Conservation (phyloP, 257 asterid species). For the Jaltomata sinuosa region DNA sequence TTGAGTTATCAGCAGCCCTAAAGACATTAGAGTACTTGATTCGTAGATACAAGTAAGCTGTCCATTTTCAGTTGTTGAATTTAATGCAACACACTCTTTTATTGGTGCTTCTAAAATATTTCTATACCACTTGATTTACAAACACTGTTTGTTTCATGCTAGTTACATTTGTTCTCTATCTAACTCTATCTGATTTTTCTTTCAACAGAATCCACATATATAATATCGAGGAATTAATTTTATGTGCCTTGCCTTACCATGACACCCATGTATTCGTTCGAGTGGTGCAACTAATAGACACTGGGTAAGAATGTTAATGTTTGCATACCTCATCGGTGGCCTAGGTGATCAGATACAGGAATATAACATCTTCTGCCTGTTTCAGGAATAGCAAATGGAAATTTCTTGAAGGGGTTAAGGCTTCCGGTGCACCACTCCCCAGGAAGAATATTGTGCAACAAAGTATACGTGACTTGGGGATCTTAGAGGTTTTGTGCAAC, state of each 20-base stretch:
- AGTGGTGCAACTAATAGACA: conserved; percentile 57
- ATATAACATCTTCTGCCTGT: not conserved
- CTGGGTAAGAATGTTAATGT: conserved; percentile 38
- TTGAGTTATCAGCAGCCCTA: conserved; percentile 47
- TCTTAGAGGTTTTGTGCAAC: conserved; percentile 67
- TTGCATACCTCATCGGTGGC: not conserved
- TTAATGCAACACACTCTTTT: not conserved
- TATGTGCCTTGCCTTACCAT: conserved; percentile 86
- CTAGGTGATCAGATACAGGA: not conserved
- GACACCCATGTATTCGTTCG: conserved; percentile 77
- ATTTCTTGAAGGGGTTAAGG: conserved; percentile 85
- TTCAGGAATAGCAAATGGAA: conserved; percentile 78
- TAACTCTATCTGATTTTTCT: not conserved
- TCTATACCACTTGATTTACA: not conserved
- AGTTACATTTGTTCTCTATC: not conserved
- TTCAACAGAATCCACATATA: conserved; percentile 55
- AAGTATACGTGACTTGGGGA: conserved; percentile 59
- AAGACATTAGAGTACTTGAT: conserved; percentile 78
- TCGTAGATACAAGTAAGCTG: conserved; percentile 71
- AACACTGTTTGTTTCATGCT: not conserved
- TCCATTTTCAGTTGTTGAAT: not conserved
- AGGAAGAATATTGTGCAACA: conserved; percentile 84
- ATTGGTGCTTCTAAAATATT: not conserved
- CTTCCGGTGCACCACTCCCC: conserved; percentile 74
- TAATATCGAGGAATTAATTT: conserved; percentile 68